These are phyloP conservation scores for Gnaphalium uliginosum DNA, from an alignment of 129 eudicot genomes.

Conservation along the genomic window DNA sequence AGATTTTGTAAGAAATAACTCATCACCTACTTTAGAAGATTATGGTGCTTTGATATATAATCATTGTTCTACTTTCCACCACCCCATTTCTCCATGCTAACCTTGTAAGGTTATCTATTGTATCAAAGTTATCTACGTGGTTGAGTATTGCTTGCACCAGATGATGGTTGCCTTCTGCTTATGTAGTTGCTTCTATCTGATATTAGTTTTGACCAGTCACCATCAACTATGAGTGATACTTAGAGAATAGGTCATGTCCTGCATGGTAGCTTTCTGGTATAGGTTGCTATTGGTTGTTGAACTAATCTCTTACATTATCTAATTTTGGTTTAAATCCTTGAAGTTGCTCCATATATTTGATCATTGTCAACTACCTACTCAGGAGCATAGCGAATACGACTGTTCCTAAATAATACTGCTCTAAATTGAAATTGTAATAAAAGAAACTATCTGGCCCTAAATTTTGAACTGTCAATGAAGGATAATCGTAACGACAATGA, in stretches of 20 bases:
- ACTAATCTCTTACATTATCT: not conserved
- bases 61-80: not conserved
- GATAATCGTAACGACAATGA: no score
- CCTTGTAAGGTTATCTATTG: not conserved
- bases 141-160: not conserved
- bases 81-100: not conserved
- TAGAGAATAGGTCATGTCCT: not conserved
- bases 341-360: no score
- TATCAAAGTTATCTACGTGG: not conserved
- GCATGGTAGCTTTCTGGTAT: not conserved
- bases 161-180: not conserved
- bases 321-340: no score
- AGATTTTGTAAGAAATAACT: slow-evolving; percentile 75
- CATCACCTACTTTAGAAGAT: slow-evolving; percentile 5
- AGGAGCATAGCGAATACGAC: no score
- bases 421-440: no score
- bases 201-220: not conserved
- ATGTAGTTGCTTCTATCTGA: not conserved
- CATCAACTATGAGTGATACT: not conserved
- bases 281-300: not conserved
- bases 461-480: no score
- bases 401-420: no score
- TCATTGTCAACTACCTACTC: no score
- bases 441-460: no score
- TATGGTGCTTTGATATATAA: not conserved